A percentile compares a stretch with the other conserved stretches of the same genome.
phyloP scores from a whole-genome alignment of 2,329 filamentous ascomycete genomes.

The Aureobasidium uvarum region DNA sequence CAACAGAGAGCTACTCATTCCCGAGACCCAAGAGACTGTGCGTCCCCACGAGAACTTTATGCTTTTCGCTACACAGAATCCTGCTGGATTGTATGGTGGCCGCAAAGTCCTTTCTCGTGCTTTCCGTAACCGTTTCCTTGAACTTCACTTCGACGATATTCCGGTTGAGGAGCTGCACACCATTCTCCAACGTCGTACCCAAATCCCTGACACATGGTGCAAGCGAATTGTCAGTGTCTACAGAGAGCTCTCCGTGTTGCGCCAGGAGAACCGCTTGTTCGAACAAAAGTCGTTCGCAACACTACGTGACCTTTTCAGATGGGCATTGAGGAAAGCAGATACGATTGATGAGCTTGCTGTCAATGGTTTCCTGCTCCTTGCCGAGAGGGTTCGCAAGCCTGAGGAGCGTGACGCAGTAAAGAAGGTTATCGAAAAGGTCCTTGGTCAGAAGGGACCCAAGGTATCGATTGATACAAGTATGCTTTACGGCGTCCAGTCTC shows the following conservation, averaged over 20 bases:
- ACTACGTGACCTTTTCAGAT: conserved; percentile 89
- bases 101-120: conserved; percentile 90
- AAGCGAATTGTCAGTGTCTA: conserved; percentile 90
- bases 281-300: conserved; percentile 98
- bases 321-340: conserved; percentile 83
- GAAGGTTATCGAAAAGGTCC: conserved; percentile 80
- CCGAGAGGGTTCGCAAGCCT: conserved; percentile 86
- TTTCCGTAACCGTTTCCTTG: conserved; percentile 94
- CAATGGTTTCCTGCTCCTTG: conserved; percentile 95
- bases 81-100: conserved; percentile 90
- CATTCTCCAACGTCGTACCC: conserved; percentile 83
- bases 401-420: conserved; percentile 85
- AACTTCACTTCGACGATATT: conserved; percentile 97
- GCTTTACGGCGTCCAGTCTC: conserved; percentile 61
- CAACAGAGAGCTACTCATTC: conserved; percentile 91
- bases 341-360: conserved; percentile 83
- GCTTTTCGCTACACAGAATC: conserved; percentile 97
- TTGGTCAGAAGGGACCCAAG: conserved; percentile 59
- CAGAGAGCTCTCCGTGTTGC: conserved; percentile 81
- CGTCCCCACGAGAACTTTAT: conserved; percentile 93
- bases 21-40: conserved; percentile 93
- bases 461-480: conserved; percentile 71
- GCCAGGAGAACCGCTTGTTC: conserved; percentile 87
- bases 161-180: conserved; percentile 89
- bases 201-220: conserved; percentile 89